phyloP scores from a whole-genome alignment of 345 rosid species.

The Gossypium arboreum region DNA sequence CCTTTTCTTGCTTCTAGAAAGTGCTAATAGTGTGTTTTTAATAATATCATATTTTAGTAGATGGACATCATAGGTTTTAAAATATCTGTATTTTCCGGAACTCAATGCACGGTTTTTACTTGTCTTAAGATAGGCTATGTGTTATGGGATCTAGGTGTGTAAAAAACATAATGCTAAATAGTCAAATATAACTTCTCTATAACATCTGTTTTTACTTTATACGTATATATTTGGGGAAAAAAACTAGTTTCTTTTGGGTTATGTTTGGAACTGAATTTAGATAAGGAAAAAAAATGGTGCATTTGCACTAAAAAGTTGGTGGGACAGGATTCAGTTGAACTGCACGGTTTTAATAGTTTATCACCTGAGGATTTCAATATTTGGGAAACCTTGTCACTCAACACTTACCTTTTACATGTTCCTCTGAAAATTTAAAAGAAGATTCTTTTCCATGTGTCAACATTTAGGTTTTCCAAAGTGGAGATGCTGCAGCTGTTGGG shows the following conservation, averaged over 20 bases:
- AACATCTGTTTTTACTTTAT: neutral
- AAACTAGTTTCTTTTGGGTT: neutral
- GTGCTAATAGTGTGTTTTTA: neutral
- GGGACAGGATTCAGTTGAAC: neutral
- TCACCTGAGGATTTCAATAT: neutral
- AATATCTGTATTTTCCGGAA: neutral
- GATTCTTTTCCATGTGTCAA: neutral
- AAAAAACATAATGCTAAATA: neutral
- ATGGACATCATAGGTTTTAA: neutral
- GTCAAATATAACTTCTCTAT: neutral
- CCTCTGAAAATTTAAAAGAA: neutral
- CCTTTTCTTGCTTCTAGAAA: neutral
- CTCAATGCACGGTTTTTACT: neutral
- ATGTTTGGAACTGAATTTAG: neutral
- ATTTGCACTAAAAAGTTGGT: neutral
- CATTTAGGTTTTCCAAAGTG: slow-evolving; percentile 67
- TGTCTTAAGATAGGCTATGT: neutral
- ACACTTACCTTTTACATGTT: neutral
- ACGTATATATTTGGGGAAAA: neutral
- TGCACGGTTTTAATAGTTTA: neutral
- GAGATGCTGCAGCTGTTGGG: slow-evolving; percentile 54
- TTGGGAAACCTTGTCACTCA: neutral
- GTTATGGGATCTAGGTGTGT: neutral
- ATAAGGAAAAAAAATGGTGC: neutral
- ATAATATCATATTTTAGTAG: neutral